Conservation (phyloP, 371 early-diverging fungal genomes). For the Homolaphlyctis polyrhiza region DNA sequence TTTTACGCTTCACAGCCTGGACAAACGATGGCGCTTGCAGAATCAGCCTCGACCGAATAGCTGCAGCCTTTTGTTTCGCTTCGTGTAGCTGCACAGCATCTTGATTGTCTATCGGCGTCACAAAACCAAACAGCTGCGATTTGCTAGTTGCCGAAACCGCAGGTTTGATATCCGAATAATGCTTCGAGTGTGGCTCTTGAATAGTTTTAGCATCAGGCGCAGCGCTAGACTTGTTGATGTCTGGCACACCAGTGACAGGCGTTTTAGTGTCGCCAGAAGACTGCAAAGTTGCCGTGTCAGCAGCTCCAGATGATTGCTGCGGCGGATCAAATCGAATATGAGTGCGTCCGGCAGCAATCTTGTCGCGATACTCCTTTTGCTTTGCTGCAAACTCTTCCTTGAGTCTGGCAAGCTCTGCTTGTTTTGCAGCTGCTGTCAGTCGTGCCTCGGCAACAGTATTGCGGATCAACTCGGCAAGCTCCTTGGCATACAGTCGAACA, state of each 20-base stretch:
- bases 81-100: too few relatives aligned
- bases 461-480: conserved; percentile 65
- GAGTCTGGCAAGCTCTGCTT: conserved; percentile 9
- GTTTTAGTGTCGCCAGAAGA: too few relatives aligned
- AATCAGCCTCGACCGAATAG: neutral
- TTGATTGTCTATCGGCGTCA: too few relatives aligned
- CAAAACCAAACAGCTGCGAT: too few relatives aligned
- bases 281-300: too few relatives aligned
- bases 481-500: conserved; percentile 75
- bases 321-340: conserved; percentile 26
- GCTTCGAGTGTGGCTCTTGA: too few relatives aligned
- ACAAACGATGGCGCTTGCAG: neutral
- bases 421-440: neutral
- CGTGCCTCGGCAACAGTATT: conserved; percentile 20
- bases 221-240: too few relatives aligned
- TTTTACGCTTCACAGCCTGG: neutral
- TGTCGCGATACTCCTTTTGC: conserved; percentile 6
- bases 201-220: too few relatives aligned
- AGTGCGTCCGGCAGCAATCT: conserved; percentile 8
- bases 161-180: too few relatives aligned
- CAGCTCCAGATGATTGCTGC: too few relatives aligned
- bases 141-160: too few relatives aligned
- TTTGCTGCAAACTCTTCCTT: conserved; percentile 3
- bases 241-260: too few relatives aligned
- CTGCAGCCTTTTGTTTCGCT: neutral